Conservation (phyloP, 2,329 filamentous ascomycete species). For the Ophiostoma australiae region DNA sequence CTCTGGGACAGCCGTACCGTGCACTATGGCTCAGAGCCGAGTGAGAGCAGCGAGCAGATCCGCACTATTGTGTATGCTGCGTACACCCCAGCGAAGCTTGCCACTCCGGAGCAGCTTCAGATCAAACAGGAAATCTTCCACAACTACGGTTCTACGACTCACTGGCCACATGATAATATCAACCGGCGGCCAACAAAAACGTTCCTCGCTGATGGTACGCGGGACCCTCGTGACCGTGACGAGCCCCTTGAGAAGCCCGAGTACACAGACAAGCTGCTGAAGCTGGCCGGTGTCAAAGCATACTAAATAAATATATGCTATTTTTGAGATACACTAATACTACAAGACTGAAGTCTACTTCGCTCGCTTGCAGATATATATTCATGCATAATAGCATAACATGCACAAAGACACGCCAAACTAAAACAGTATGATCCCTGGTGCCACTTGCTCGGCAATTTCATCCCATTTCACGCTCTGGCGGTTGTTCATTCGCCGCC, state of each 20-base stretch:
- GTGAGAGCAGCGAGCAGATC: conserved; percentile 29
- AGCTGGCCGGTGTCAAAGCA: conserved; percentile 32
- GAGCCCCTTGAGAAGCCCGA: conserved; percentile 38
- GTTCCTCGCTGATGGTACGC: conserved; percentile 14
- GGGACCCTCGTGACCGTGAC: conserved; percentile 15
- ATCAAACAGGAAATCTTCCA: conserved; percentile 33
- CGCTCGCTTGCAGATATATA: neutral
- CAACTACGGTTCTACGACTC: conserved; percentile 32
- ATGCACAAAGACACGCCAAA: neutral
- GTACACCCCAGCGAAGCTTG: conserved; percentile 36
- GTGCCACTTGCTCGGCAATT: neutral
- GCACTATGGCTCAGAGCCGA: conserved; percentile 37
- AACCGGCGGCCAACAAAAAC: conserved; percentile 5
- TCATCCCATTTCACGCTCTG: neutral
- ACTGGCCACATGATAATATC: conserved; percentile 29
- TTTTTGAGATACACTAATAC: no score
- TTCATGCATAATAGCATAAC: neutral
- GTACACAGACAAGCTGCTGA: conserved; percentile 33
- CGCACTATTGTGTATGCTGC: conserved; percentile 36
- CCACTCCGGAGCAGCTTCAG: conserved; percentile 22
- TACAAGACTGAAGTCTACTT: neutral
- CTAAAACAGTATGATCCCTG: neutral
- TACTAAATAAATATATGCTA: no score
- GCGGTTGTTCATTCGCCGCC: neutral
- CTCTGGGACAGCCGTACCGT: conserved; percentile 36